Percentiles rank a stretch among this genome's conserved stretches.
Evolutionary conservation across 2,329 filamentous ascomycete genomes (phyloP).

Genomic region (Aspergillus sp.): DNA sequence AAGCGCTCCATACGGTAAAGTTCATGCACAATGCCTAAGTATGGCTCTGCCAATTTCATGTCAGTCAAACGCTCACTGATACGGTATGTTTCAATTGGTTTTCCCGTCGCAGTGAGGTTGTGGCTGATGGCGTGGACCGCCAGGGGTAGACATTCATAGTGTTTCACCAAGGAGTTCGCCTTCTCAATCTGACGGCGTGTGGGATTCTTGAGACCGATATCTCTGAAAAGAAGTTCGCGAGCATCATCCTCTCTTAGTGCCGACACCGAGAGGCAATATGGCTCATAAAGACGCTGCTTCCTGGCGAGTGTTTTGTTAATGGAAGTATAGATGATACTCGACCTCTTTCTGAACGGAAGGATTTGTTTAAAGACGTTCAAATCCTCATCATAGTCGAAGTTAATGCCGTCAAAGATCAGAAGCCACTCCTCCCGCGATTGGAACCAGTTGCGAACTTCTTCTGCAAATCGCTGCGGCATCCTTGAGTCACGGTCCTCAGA

Average conservation of each 20-base stretch:
- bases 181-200: slow-evolving; percentile 48
- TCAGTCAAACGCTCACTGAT: slow-evolving; percentile 50
- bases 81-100: slow-evolving; percentile 53
- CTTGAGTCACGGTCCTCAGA: slow-evolving; percentile 29
- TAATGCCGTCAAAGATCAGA: slow-evolving; percentile 58
- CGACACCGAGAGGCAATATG: slow-evolving; percentile 50
- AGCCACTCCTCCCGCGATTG: slow-evolving; percentile 56
- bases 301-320: slow-evolving; percentile 51
- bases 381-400: slow-evolving; percentile 50
- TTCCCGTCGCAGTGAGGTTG: slow-evolving; percentile 52
- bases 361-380: slow-evolving; percentile 47
- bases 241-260: slow-evolving; percentile 51
- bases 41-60: slow-evolving; percentile 45
- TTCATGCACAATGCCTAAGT: slow-evolving; percentile 42
- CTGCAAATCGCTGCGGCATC: slow-evolving; percentile 45
- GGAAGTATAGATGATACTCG: slow-evolving; percentile 61
- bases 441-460: slow-evolving; percentile 54
- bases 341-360: slow-evolving; percentile 56
- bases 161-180: slow-evolving; percentile 53
- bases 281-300: slow-evolving; percentile 52
- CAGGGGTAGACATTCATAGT: slow-evolving; percentile 57
- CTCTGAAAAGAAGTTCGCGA: slow-evolving; percentile 52
- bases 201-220: slow-evolving; percentile 52
- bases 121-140: slow-evolving; percentile 61
- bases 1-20: slow-evolving; percentile 32